Conservation (phyloP, 2,329 filamentous ascomycete species). For the Aspergillus arachidicola region DNA sequence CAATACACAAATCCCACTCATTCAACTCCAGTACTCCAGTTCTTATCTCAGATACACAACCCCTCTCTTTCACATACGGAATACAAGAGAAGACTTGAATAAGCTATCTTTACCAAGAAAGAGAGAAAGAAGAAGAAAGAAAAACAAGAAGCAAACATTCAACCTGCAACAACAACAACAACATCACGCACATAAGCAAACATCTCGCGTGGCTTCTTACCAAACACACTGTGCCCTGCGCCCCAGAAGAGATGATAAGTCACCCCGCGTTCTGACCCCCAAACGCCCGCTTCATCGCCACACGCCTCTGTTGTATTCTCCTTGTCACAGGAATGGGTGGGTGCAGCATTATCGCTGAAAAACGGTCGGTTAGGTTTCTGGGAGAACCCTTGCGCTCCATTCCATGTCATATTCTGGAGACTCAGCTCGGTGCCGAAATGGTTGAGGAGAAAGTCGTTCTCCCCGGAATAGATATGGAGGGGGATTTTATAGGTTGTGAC, state of each 20-base stretch:
- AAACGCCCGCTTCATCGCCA: constrained; percentile 27
- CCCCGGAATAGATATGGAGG: constrained; percentile 41
- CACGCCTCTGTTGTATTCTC: neutral
- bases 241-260: constrained; percentile 40
- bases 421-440: constrained; percentile 39
- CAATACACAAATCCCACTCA: too few species aligned
- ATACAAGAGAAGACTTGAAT: too few species aligned
- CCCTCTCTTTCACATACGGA: too few species aligned
- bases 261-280: constrained; percentile 37
- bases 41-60: too few species aligned
- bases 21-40: too few species aligned
- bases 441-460: constrained; percentile 42
- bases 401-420: constrained; percentile 47
- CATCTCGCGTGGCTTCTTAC: constrained; percentile 34
- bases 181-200: constrained; percentile 40
- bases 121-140: rapidly evolving
- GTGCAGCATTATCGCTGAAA: constrained; percentile 28
- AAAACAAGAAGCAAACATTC: too few species aligned
- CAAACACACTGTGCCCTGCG: constrained; percentile 39
- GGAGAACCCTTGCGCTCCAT: constrained; percentile 39
- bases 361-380: constrained; percentile 26
- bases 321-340: neutral
- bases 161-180: constrained; percentile 26
- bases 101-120: too few species aligned
- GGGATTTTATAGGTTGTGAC: constrained; percentile 34